Base-by-base conservation (phyloP, 1,284 basidiomycete genomes). In the Stereum hirsutum region DNA sequence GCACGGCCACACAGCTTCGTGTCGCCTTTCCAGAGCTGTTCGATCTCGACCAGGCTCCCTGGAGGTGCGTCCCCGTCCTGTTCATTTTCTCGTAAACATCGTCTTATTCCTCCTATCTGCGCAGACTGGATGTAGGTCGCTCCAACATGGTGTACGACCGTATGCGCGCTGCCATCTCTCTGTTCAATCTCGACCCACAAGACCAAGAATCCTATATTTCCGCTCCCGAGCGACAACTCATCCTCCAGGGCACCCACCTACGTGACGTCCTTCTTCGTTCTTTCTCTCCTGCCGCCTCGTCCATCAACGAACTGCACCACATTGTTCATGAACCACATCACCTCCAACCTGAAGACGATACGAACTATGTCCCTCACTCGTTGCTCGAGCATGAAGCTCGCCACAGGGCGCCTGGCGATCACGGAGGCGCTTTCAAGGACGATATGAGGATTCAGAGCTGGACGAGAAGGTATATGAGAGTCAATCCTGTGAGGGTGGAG, bases 361-460 rank as follows among this genome's bases (percentile, higher is more conserved):
- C 61, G 7, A 50, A 52, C 11, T 71, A 71, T 49, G 54, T 60
- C 17, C 41, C 53, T 4, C 57, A 55, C 35, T 60, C 58, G 24
- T 55, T 44, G 6, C 47, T 69, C 35, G 65, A 69, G 26, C 68
- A 68, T 41, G 52, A 49, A 5, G 52, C 53, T 43, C 56, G 53
- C 40, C n/a, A n/a, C n/a, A n/a, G n/a, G n/a, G 54, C 58, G 20
- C 45, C 41, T 6, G 45, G 36, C 20, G 51, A 52, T 24, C 49
- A 55, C 4, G 49, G 56, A 25, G 79, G 86, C 7, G 67, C 75
- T 5, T 84, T 92, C 57, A 69, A 69, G 49, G 66, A 81, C 20
- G 78, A 91, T 54, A 72, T 81, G 62, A 63, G 75, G 32, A 83
- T 91, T 32, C 74, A 76, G 49, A 86, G 78, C 52, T 92, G 89